phyloP scores from a whole-genome alignment of 2,329 filamentous ascomycete species.

The Talaromyces sp. region DNA sequence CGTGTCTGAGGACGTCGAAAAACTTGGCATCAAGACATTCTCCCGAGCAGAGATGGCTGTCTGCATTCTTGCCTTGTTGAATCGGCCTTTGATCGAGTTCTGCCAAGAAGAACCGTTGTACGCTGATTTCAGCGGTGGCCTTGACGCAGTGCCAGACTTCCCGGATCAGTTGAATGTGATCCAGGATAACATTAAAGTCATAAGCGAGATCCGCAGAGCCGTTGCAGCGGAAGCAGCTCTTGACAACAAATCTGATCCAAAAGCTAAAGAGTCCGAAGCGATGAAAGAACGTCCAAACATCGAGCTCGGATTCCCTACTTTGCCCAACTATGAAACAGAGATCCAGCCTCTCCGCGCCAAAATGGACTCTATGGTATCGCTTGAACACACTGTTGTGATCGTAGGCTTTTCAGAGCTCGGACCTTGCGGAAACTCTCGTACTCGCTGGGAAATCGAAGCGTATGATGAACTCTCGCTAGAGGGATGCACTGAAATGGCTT shows the following conservation, averaged over 20 bases:
- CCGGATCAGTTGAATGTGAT: slow-evolving; percentile 55
- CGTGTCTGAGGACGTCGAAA: slow-evolving; percentile 93
- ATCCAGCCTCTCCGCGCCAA: slow-evolving; percentile 83
- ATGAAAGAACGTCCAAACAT: slow-evolving; percentile 44
- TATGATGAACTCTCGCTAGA: slow-evolving; percentile 95
- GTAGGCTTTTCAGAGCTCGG: slow-evolving; percentile 89
- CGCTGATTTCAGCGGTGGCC: slow-evolving; percentile 92
- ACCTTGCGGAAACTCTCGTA: slow-evolving; percentile 98
- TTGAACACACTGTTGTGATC: slow-evolving; percentile 95
- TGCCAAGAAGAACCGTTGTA: slow-evolving; percentile 95
- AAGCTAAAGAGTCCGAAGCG: neutral
- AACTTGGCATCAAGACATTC: slow-evolving; percentile 94
- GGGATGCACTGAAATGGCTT: slow-evolving; percentile 98
- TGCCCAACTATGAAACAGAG: slow-evolving; percentile 88
- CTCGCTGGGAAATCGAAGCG: slow-evolving; percentile 98
- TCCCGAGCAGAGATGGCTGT: slow-evolving; percentile 99
- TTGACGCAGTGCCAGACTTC: slow-evolving; percentile 94
- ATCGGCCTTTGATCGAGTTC: slow-evolving; percentile 84
- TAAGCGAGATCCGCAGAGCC: neutral
- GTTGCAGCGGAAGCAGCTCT: neutral
- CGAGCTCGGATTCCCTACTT: slow-evolving; percentile 89
- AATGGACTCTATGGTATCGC: slow-evolving; percentile 95
- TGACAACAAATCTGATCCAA: neutral
- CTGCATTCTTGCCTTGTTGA: slow-evolving; percentile 94
- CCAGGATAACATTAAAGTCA: neutral